Evolutionary conservation across 129 eudicot genomes (phyloP).

Genomic region (Tanacetum coccineum): DNA sequence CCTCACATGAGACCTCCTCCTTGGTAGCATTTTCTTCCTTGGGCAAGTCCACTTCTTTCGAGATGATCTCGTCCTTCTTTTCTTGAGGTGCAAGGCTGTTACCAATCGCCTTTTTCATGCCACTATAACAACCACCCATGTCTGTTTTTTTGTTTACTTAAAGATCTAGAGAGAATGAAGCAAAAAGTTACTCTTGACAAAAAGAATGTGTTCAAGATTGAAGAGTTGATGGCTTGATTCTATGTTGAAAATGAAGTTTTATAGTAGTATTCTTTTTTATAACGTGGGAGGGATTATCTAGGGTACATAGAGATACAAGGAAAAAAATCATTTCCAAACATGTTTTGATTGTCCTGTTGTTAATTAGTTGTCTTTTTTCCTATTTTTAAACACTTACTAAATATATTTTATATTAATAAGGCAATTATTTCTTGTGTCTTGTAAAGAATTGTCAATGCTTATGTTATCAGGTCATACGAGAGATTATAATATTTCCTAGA

Average conservation of each 20-base stretch:
- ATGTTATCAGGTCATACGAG: background rate
- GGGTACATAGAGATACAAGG: constrained; percentile 25
- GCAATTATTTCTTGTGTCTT: constrained; percentile 6
- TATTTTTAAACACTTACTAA: background rate
- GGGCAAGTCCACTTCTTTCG: background rate
- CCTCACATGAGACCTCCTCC: background rate
- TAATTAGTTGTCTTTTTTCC: background rate
- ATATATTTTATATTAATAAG: background rate
- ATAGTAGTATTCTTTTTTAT: constrained; percentile 15
- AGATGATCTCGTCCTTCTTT: constrained; percentile 9
- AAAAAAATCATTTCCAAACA: constrained; percentile 13
- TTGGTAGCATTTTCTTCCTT: constrained; percentile 3
- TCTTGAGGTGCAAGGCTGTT: constrained; percentile 20
- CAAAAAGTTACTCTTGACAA: constrained; percentile 15
- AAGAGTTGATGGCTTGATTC: constrained; percentile 13
- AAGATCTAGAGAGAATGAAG: no score
- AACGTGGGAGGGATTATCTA: constrained; percentile 17
- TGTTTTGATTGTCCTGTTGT: constrained; percentile 1
- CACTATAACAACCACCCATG: constrained; percentile 40
- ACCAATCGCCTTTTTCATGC: constrained; percentile 11
- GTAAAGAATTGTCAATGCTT: background rate
- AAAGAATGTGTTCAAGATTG: constrained; percentile 10
- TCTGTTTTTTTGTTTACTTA: background rate
- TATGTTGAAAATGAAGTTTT: constrained; percentile 21
- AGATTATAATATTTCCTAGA: background rate